phyloP scores from a whole-genome alignment of 345 rosid species.

The Ceriops decandra region DNA sequence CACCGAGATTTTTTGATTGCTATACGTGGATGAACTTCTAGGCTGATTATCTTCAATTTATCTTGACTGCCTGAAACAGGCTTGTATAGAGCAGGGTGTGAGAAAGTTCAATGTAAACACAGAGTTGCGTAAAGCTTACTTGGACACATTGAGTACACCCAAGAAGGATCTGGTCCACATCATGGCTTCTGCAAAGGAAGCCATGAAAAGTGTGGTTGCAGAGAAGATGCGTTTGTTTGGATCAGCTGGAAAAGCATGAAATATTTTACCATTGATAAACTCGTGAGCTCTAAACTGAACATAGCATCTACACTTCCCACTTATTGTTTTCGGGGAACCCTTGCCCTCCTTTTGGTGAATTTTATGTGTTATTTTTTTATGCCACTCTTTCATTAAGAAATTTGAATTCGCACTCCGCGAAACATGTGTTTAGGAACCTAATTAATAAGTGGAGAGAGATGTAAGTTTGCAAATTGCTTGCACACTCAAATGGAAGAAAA shows the following conservation, averaged over 20 bases:
- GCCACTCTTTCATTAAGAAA: too few species aligned
- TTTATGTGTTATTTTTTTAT: too few species aligned
- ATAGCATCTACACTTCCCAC: neutral
- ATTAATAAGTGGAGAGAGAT: too few species aligned
- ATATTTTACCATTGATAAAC: neutral
- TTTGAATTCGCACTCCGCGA: too few species aligned
- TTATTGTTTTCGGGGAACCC: too few species aligned
- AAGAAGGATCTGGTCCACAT: constrained; percentile 68
- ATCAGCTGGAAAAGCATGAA: constrained; percentile 78
- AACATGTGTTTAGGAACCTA: too few species aligned
- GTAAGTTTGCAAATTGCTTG: too few species aligned
- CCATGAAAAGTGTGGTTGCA: constrained; percentile 74
- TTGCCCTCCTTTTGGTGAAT: too few species aligned
- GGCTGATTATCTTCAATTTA: constrained; percentile 7
- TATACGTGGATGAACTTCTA: neutral
- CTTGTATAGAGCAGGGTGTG: constrained; percentile 67
- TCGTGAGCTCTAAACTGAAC: neutral
- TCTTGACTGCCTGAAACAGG: constrained; percentile 36
- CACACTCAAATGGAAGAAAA: too few species aligned
- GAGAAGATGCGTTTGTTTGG: constrained; percentile 89
- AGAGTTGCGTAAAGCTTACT: constrained; percentile 75
- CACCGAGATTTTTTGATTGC: too few species aligned
- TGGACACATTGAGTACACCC: constrained; percentile 52
- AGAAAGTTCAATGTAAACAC: constrained; percentile 94
- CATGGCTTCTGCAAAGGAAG: constrained; percentile 69